A percentile compares a stretch with the other conserved stretches of the same genome.
phyloP scores from a whole-genome alignment of 176 grass and related monocot genomes.

The Oryza australiensis region DNA sequence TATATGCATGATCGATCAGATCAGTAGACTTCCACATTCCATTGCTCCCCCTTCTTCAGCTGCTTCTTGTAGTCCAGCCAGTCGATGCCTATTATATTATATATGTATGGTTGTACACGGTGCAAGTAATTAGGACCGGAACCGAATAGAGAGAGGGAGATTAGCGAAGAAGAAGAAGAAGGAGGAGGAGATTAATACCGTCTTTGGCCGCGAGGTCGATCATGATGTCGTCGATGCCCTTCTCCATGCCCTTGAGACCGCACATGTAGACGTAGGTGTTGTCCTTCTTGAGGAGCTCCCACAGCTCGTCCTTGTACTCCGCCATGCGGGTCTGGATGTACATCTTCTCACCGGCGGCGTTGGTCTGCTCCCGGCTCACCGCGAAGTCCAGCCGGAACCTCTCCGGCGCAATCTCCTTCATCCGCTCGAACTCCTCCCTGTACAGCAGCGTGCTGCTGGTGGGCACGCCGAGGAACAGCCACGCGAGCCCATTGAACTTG shows the following conservation, averaged over 20 bases:
- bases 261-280: slow-evolving; percentile 98
- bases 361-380: slow-evolving; percentile 87
- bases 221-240: slow-evolving; percentile 96
- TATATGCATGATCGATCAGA: not conserved
- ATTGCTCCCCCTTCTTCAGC: slow-evolving; percentile 85
- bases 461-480: slow-evolving; percentile 95
- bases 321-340: slow-evolving; percentile 98
- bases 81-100: slow-evolving; percentile 87
- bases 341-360: slow-evolving; percentile 82
- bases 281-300: slow-evolving; percentile 94
- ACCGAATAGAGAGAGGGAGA: no score
- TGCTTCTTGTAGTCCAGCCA: slow-evolving; percentile 81
- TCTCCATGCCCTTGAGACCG: slow-evolving; percentile 97
- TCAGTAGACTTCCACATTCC: slow-evolving; percentile 98
- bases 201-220: slow-evolving; percentile 57
- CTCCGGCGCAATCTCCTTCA: slow-evolving; percentile 66
- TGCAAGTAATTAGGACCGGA: no score
- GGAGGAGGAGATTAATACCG: slow-evolving; percentile 39
- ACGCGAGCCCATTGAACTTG: slow-evolving; percentile 85
- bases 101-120: no score
- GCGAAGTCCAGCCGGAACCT: slow-evolving; percentile 88
- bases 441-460: slow-evolving; percentile 83
- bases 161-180: no score
- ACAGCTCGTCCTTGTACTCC: slow-evolving; percentile 74
- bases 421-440: slow-evolving; percentile 92